Conservation (phyloP, 306 rosid genomes). For the Lithocarpus polystachyus region DNA sequence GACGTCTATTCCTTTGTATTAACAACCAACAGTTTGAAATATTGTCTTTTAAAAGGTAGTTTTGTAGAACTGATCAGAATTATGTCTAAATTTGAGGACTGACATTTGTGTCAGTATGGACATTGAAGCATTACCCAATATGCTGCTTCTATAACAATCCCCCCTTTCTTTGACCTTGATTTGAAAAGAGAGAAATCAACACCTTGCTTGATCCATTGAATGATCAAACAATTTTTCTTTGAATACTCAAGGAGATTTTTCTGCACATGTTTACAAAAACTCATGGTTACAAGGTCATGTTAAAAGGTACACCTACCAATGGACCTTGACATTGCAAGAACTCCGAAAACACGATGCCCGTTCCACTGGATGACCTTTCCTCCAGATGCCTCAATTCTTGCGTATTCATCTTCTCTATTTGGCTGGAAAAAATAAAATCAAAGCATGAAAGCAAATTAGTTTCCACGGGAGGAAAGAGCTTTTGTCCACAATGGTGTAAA, state of each 20-base stretch:
- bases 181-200: too few species aligned
- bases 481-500: background rate
- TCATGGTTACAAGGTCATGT: background rate
- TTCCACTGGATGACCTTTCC: slow-evolving; percentile 61
- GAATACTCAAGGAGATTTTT: background rate
- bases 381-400: slow-evolving; percentile 55
- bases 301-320: slow-evolving; percentile 37
- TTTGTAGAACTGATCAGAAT: background rate
- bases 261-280: background rate
- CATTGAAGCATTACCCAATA: background rate
- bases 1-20: too few species aligned
- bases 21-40: too few species aligned
- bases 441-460: background rate
- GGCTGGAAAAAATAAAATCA: slow-evolving; percentile 35
- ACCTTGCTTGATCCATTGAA: too few species aligned
- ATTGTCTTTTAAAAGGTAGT: background rate
- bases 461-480: background rate
- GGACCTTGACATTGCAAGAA: slow-evolving; percentile 66
- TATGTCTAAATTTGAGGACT: background rate
- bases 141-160: background rate
- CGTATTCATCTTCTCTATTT: slow-evolving; percentile 55
- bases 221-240: too few species aligned
- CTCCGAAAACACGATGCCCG: slow-evolving; percentile 58
- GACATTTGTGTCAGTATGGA: background rate
- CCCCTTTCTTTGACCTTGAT: too few species aligned